Evolutionary conservation across 495 filamentous ascomycete genomes (phyloP), one percentile per base, ranked within the genome.

Genomic region (Chaetomium cochliodes): DNA sequence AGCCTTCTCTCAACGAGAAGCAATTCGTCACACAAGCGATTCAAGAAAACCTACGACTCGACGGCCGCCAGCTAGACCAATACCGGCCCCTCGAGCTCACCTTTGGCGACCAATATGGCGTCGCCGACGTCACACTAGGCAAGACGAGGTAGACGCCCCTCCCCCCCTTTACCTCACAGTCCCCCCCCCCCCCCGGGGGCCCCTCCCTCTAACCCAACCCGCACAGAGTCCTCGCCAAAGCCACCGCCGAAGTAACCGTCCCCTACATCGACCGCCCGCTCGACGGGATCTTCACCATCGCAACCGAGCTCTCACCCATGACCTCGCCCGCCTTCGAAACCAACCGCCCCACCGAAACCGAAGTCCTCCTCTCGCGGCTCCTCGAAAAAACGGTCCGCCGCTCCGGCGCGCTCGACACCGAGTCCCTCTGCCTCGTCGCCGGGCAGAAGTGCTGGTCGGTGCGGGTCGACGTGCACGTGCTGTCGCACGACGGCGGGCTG

Each of bases 301-400:
- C 86, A 33, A 88, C 92, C 63, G 94, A 98, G 75, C 84, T 98
- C 66, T 88, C 86, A 55, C 90, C 92, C n/a, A 92, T 98, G 89
- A 88, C 90, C 25, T 92, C 92, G 30, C 92, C 94, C 15, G 87
- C 90, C 28, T 96, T 96, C 82, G 93, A 97, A 75, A 84, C 89
- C 68, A 90, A 90, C 74, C 84, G 92, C 81, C 88, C 87, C 60
- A 90, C 86, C 58, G 89, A 92, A 57, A 84, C 87, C 42, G 94
- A 98, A 79, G 79, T 90, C 1, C 84, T 94, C 60, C 86, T 97
- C 50, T 90, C 93, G 12, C 88, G 92, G 44, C 82, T 93, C 55
- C 88, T 98, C 42, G 94, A 98, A 76, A 92, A 96, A 69, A 88
- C 96, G 18, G 86, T 98, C 65, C 93, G 96, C 30, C 91, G 93